Evolutionary conservation across 495 filamentous ascomycete genomes (phyloP).

Genomic region (Talaromyces nanjingensis): DNA sequence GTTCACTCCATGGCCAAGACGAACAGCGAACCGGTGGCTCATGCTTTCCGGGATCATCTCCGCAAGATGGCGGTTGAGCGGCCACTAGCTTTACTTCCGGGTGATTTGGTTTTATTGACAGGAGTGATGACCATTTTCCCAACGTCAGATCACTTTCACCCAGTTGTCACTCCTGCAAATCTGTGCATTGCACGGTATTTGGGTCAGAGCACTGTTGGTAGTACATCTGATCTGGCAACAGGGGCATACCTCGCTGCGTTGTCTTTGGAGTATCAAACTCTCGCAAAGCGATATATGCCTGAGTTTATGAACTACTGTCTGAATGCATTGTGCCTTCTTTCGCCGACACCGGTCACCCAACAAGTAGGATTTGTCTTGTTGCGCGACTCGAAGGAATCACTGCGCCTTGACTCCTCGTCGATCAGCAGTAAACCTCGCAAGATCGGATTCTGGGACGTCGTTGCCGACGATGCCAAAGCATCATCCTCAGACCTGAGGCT

Average conservation of each 20-base stretch:
- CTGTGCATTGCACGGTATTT: slow-evolving; percentile 75
- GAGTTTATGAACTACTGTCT: slow-evolving; percentile 77
- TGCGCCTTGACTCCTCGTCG: slow-evolving; percentile 38
- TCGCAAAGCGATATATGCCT: slow-evolving; percentile 80
- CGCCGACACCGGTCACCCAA: slow-evolving; percentile 40
- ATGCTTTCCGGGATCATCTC: slow-evolving; percentile 67
- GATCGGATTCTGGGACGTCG: slow-evolving; percentile 51
- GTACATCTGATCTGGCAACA: slow-evolving; percentile 55
- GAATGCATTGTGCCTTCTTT: slow-evolving; percentile 65
- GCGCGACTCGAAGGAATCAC: slow-evolving; percentile 46
- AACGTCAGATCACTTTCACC: slow-evolving; percentile 94
- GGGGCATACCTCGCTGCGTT: slow-evolving; percentile 77
- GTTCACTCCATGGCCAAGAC: slow-evolving; percentile 81
- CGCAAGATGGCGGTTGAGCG: slow-evolving; percentile 53
- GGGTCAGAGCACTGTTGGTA: slow-evolving; percentile 62
- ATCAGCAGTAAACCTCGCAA: slow-evolving; percentile 22
- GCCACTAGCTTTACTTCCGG: slow-evolving; percentile 54
- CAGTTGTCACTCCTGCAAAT: slow-evolving; percentile 82
- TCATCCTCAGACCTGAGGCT: slow-evolving; percentile 44
- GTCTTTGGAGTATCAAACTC: slow-evolving; percentile 67
- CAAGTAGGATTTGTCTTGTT: slow-evolving; percentile 52
- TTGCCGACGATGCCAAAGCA: slow-evolving; percentile 17
- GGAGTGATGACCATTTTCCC: slow-evolving; percentile 82
- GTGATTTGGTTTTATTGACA: slow-evolving; percentile 75
- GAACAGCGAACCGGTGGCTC: slow-evolving; percentile 68